Base-by-base conservation (phyloP, 202 grass and related monocot species). In the Zizania palustris region DNA sequence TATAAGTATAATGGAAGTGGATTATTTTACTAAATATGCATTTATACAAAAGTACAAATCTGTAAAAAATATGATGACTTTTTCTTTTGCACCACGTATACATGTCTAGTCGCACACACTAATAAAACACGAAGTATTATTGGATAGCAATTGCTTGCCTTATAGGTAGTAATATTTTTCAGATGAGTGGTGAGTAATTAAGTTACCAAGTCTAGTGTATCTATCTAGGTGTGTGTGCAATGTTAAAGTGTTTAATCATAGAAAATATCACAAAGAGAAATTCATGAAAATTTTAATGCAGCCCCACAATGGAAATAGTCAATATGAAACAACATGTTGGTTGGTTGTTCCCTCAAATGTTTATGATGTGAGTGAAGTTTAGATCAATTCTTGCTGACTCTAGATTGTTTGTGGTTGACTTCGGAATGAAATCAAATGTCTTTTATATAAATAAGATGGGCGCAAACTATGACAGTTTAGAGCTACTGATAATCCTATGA, bases 31-130 rank as follows among this genome's bases (percentile, higher is more conserved):
- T 18, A 18, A 54, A 77, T 15, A 40, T 38, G 50, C 51, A 3
- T 40, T 39, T 19, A 9, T 55, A 39, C 11, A 46, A 55, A 64
- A 78, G 5, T 55, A 54, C 11, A 46, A 55, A 64, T 67, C 38
- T 18, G 13, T n/a, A 9, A 43, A 78, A 69, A 20, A 3, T 3
- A 55, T n/a, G 14, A 4, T 70, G 18, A 55, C 9, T 55, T 71
- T 18, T 22, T 61, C 55, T 6, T 40, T 40, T 79, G 67, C 77
- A 62, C 11, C 65, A 54, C 55, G 50, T 59, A 51, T 77, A 11
- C 61, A 55, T 33, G 9, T 43, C 14, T 58, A 20, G 38, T 78
- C 28, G 15, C 40, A 42, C 40, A 42, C 40, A 42, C 51, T 18
- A 2, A 54, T 6, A 54, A 54, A 5, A 54, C 11, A 54, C 19